Conservation (phyloP, 495 filamentous ascomycete genomes). For the Hypoxylon intermedium region DNA sequence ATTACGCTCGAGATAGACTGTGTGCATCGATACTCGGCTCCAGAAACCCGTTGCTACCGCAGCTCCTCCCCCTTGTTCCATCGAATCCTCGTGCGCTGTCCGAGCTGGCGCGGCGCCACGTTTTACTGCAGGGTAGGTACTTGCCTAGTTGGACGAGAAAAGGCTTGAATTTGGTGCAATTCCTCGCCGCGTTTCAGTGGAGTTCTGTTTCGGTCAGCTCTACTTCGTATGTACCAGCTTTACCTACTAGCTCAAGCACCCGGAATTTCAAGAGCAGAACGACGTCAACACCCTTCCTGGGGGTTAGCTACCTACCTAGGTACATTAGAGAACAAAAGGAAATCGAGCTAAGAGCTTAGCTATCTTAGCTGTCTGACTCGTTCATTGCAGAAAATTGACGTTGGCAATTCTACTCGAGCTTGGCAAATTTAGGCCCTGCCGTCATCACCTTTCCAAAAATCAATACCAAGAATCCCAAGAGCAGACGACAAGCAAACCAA, state of each 20-base stretch:
- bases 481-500: conserved; percentile 13
- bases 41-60: background rate
- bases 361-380: conserved; percentile 26
- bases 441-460: background rate
- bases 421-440: conserved; percentile 14
- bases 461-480: conserved; percentile 30
- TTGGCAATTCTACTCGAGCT: background rate
- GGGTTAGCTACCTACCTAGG: too few species aligned
- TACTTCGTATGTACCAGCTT: background rate
- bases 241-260: too few species aligned
- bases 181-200: conserved; percentile 25
- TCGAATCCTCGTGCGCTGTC: conserved; percentile 15
- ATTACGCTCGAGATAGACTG: too few species aligned
- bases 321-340: conserved; percentile 18
- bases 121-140: conserved; percentile 27
- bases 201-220: conserved; percentile 7
- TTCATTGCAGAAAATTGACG: background rate
- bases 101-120: conserved; percentile 37
- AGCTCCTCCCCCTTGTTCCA: background rate
- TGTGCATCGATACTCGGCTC: background rate
- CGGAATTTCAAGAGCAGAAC: conserved; percentile 1
- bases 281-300: conserved; percentile 29
- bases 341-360: background rate
- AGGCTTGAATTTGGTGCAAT: background rate
- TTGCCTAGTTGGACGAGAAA: background rate